Base-by-base conservation (phyloP, 2,329 filamentous ascomycete species). In the Dactylonectria macrodidyma region DNA sequence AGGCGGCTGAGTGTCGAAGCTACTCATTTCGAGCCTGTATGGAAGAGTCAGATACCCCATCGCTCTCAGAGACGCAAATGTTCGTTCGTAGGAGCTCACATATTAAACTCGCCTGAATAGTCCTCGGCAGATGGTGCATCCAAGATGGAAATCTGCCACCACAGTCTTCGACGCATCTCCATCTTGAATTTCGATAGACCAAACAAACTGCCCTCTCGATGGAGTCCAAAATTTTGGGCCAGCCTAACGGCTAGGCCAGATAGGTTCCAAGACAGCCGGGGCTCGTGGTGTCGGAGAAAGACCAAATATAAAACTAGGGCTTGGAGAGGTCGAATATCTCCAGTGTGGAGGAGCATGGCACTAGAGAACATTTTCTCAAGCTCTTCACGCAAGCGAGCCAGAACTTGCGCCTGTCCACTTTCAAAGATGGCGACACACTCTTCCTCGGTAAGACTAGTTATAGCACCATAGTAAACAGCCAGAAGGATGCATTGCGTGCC, bases 191-290 rank as follows among this genome's bases (percentile, higher is more conserved):
- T 61, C 5, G 63, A 57, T 24, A 66, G 34, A 5, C 58, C 51
- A 33, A 61, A 57, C 9, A 66, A 66, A 38, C 58, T 66, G n/a
- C 41, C 63, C 24, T 66, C 63, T 38, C 63, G 52, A 30, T 66
- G 63, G 8, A 66, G 50, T 4, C 63, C 63, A 52, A 66, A 66
- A 12, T 51, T 66, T 44, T 66, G 63, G 2, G 63, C 63, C 16
- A 66, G 16, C 5, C 63, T 33, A 14, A 66, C 41, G 3, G 63
- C 63, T 14, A 66, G n/a, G 3, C 63, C 63, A 2, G 63, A 50
- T 3, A 66, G 33, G 5, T 58, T 66, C 63, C 63, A 66, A 30
- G 63, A 66, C 2, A 56, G 12, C 11, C 63, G 36, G 2, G 63
- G 57, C 5, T 66, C 63, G 14, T 65, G 62, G 22, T 65, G 62